Evolutionary conservation across 495 filamentous ascomycete genomes (phyloP).

Genomic region (Trichocladium antarcticum): DNA sequence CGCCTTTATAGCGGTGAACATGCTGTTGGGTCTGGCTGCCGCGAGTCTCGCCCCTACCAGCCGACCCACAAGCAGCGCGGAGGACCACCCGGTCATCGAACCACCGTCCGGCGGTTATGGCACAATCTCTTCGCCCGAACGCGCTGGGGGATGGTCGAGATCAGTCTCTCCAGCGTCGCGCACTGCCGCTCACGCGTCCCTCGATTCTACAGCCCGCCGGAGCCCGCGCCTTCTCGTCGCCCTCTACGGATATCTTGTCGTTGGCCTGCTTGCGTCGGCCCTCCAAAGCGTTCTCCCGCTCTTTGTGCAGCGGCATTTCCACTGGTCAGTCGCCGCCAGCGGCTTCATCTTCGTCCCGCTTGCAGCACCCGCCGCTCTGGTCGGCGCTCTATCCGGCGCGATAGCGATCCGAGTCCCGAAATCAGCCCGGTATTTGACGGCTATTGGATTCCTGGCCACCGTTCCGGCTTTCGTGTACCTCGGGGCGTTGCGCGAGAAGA

Average conservation of each 20-base stretch:
- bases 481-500: conserved; percentile 1
- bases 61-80: background rate
- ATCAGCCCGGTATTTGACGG: conserved; percentile 13
- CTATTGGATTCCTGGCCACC: conserved; percentile 18
- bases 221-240: conserved; percentile 15
- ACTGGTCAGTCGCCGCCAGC: conserved; percentile 12
- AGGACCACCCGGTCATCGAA: background rate
- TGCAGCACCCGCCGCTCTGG: conserved; percentile 16
- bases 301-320: conserved; percentile 12
- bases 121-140: conserved; percentile 5
- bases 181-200: background rate
- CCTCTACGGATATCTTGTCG: conserved; percentile 18
- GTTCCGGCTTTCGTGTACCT: conserved; percentile 16
- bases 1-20: conserved; percentile 8
- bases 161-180: conserved; percentile 8
- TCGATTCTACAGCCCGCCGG: background rate
- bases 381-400: conserved; percentile 12
- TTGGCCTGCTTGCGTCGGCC: conserved; percentile 17
- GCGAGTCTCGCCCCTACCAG: background rate
- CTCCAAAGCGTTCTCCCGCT: conserved; percentile 21
- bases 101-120: conserved; percentile 13
- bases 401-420: conserved; percentile 11
- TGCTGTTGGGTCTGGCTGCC: conserved; percentile 11
- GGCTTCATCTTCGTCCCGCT: conserved; percentile 19
- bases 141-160: conserved; percentile 3